A percentile compares a stretch with the other conserved stretches of the same genome.
Evolutionary conservation across 179 eudicot species (phyloP).

Genomic region (Gypsophila paniculata): DNA sequence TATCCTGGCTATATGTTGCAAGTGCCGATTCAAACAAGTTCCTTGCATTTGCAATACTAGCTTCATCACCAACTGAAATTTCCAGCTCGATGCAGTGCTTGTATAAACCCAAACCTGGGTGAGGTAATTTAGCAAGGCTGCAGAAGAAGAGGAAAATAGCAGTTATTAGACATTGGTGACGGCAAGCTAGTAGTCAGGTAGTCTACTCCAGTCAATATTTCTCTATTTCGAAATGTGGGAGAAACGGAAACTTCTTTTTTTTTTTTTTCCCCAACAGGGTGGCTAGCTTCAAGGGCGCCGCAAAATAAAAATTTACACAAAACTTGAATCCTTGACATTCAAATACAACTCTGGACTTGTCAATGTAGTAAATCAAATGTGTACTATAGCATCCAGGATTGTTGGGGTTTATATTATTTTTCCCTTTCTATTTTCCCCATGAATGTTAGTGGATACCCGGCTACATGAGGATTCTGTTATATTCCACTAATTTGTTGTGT

Average conservation of each 20-base stretch:
- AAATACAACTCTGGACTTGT: not conserved
- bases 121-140: slow-evolving; percentile 68
- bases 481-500: too few species aligned
- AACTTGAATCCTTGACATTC: not conserved
- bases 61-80: slow-evolving; percentile 50
- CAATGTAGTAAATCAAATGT: not conserved
- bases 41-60: slow-evolving; percentile 50
- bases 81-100: slow-evolving; percentile 71
- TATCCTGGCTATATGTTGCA: slow-evolving; percentile 55
- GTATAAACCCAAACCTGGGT: slow-evolving; percentile 59
- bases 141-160: slow-evolving; percentile 10
- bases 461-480: too few species aligned
- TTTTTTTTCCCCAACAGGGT: too few species aligned
- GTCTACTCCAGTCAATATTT: too few species aligned
- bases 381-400: too few species aligned
- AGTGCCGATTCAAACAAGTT: slow-evolving; percentile 71
- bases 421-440: too few species aligned
- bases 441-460: too few species aligned
- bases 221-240: too few species aligned
- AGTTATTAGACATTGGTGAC: not conserved
- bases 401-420: too few species aligned
- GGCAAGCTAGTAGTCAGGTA: too few species aligned
- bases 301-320: not conserved
- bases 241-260: too few species aligned
- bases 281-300: too few species aligned